Evolutionary conservation across 345 rosid species (phyloP), one percentile per base, ranked within the genome.

Genomic region (Salix arbutifolia): DNA sequence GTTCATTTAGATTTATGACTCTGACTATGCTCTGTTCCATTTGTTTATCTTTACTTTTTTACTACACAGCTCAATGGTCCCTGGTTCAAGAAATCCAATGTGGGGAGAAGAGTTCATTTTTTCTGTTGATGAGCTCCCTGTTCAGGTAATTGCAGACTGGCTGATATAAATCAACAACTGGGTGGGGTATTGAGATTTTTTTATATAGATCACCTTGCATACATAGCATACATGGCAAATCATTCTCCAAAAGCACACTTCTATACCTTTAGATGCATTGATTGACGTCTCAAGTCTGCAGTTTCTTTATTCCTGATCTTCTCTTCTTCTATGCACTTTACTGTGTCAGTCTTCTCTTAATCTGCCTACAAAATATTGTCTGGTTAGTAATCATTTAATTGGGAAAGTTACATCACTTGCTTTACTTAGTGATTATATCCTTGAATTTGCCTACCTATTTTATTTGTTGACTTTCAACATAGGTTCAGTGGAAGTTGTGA

Each of bases 51-150:
- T 85, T 75, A 26, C 16, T 35, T 78, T 78, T 53, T 81, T 80
- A 12, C 75, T 82, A 67, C 78, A 77, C 87, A 96, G 97, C 85
- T 96, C 98, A 46, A 96, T 96, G 99, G 89, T 96, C 78, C 98
- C 97, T 77, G 96, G 97, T 85, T 92, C 98, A 75, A 89, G 98
- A 89, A 91, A 96, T 88, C 99, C 99, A 40, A 87, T 96, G 98
- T 96, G 98, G 99, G 98, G 98, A 72, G 99, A 96, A 84, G 97
- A 96, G 88, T 93, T 96, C 82, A 88, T 94, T 83, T 92, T 96
- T 80, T 88, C 93, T 67, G 91, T 86, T 48, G 97, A 94, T 72
- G 90, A 92, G 87, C 97, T 96, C 80, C 98, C 97, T 84, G 93
- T 80, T 61, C 83, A 94, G 97, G 99, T 93, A 86, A 61, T 71